Percentiles rank a stretch among this genome's conserved stretches.
phyloP scores from a whole-genome alignment of 2,329 filamentous ascomycete species.

The Phaeophleospora eucalypticola region DNA sequence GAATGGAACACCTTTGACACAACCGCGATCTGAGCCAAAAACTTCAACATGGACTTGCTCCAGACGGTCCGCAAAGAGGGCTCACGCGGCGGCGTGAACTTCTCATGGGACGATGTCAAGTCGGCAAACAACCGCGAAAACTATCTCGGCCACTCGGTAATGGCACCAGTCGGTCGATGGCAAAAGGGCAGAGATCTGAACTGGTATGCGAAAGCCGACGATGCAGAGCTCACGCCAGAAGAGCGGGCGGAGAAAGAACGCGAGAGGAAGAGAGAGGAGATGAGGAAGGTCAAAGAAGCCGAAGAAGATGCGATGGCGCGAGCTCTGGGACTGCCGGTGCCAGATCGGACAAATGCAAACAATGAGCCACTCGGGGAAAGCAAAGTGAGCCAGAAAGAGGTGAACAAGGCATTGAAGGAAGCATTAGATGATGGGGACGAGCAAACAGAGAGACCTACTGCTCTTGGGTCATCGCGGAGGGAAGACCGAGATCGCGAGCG shows the following conservation, averaged over 20 bases:
- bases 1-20: not conserved
- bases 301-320: conserved; percentile 87
- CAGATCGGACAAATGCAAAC: conserved; percentile 63
- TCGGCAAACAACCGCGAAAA: conserved; percentile 83
- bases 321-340: conserved; percentile 74
- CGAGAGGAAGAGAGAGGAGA: conserved; percentile 67
- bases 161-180: conserved; percentile 87
- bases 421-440: conserved; percentile 40
- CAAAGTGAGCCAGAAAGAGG: conserved; percentile 49
- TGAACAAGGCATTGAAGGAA: conserved; percentile 53
- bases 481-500: conserved; percentile 9
- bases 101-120: conserved; percentile 94
- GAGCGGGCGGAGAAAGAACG: conserved; percentile 59
- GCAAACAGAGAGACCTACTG: conserved; percentile 25
- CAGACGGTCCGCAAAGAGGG: conserved; percentile 89
- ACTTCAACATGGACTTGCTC: conserved; percentile 75
- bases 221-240: conserved; percentile 46
- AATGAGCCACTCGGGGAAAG: conserved; percentile 55
- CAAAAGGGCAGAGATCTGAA: conserved; percentile 68
- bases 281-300: conserved; percentile 78
- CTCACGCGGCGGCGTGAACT: conserved; percentile 85
- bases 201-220: conserved; percentile 62
- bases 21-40: no score
- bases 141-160: conserved; percentile 83
- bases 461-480: conserved; percentile 29